Evolutionary conservation across 108 stramenopile species (phyloP).

Genomic region (Cyclotella cryptica): DNA sequence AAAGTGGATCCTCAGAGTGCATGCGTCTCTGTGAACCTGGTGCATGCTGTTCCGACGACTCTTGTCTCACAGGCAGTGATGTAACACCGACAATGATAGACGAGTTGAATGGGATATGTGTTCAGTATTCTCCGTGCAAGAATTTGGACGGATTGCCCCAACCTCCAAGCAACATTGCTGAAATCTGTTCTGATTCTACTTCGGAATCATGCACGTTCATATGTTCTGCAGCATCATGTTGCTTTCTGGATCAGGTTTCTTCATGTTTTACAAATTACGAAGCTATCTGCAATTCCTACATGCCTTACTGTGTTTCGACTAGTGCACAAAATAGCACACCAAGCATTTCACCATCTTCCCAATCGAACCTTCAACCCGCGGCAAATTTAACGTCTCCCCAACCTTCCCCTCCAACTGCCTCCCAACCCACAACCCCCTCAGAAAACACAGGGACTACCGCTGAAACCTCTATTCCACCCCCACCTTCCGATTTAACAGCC

Average conservation of each 20-base stretch:
- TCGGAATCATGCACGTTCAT: background rate
- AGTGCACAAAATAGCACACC: background rate
- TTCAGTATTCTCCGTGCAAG: constrained; percentile 2
- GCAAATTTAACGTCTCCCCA: background rate
- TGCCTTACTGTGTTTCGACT: constrained; percentile 4
- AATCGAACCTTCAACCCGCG: constrained; percentile 2
- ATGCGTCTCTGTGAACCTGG: constrained; percentile 11
- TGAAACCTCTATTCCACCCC: background rate
- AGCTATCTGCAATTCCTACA: constrained; percentile 2
- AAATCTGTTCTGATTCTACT: constrained; percentile 4
- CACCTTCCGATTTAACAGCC: constrained; percentile 4
- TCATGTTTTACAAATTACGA: constrained; percentile 9
- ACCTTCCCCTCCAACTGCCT: background rate
- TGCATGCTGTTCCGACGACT: constrained; percentile 7
- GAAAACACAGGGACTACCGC: background rate
- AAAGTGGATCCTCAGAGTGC: constrained; percentile 4
- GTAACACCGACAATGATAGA: background rate
- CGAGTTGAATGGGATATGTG: constrained; percentile 4
- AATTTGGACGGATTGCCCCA: constrained; percentile 4
- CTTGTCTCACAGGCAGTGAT: constrained; percentile 2
- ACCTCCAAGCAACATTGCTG: constrained; percentile 15
- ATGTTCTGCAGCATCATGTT: constrained; percentile 21
- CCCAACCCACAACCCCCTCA: too few relatives aligned
- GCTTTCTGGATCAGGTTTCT: constrained; percentile 1
- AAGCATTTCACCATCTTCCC: background rate